phyloP scores from a whole-genome alignment of 2,329 filamentous ascomycete species.

The Epichloe festucae region DNA sequence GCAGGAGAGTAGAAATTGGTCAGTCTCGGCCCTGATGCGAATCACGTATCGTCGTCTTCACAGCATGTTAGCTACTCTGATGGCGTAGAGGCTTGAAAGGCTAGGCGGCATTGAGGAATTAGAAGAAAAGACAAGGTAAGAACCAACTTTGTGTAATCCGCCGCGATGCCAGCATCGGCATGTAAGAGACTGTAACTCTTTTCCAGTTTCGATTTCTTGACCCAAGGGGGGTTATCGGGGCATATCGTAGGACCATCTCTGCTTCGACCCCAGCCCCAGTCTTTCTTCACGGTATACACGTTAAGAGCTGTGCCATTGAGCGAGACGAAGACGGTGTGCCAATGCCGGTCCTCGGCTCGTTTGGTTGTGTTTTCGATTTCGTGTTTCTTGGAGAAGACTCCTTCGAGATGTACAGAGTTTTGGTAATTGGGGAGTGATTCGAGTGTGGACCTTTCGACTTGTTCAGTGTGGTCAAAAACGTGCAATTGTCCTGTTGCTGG shows the following conservation, averaged over 20 bases:
- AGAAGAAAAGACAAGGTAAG: too few species aligned
- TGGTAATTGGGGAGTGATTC: conserved; percentile 38
- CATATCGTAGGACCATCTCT: conserved; percentile 34
- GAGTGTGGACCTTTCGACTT: conserved; percentile 26
- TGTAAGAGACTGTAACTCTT: conserved; percentile 61
- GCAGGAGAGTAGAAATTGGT: conserved; percentile 61
- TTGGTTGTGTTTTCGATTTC: conserved; percentile 54
- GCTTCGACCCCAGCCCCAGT: conserved; percentile 36
- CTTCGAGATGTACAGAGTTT: conserved; percentile 41
- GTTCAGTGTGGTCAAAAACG: conserved; percentile 9
- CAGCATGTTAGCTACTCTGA: neutral
- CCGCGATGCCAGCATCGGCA: conserved; percentile 61
- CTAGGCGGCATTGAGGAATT: neutral
- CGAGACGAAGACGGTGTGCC: conserved; percentile 49
- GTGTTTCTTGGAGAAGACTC: conserved; percentile 48
- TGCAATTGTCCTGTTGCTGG: conserved; percentile 8
- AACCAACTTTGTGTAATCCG: conserved; percentile 56
- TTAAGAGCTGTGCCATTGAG: conserved; percentile 57
- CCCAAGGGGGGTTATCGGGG: conserved; percentile 37
- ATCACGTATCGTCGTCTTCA: conserved; percentile 43
- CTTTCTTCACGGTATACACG: conserved; percentile 50
- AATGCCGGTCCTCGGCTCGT: conserved; percentile 47
- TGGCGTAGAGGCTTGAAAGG: neutral
- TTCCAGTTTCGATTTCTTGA: conserved; percentile 42
- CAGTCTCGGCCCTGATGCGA: conserved; percentile 57